Base-by-base conservation (phyloP, 2,329 filamentous ascomycete genomes). In the Cordyceps cicadae region DNA sequence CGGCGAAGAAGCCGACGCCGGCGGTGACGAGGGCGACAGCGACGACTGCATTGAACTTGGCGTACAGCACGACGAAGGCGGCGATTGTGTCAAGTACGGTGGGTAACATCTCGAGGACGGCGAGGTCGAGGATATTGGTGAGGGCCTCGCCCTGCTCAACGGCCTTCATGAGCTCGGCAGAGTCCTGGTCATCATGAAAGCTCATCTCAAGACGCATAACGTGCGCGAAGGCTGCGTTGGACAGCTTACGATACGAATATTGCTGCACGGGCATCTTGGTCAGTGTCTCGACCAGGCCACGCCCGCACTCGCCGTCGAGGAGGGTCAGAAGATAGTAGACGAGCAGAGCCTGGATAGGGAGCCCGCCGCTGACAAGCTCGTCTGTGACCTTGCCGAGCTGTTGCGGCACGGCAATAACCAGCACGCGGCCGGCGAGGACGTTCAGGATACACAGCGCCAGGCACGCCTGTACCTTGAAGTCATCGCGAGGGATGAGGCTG, bases 201-300 rank as follows among this genome's bases (percentile, higher is more conserved):
- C 89, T 85, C 74, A 87, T 87, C 0, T 85, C 87, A 0, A 89
- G 76, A n/a, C 75, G 77, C 79, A 90, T 85, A 39, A 90, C 79
- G 62, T 90, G 86, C 61, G 80, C 77, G 68, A 88, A 90, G 0
- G 86, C 82, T 2, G 83, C 78, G 1, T 55, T 55, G 24, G 53
- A 55, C 24, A 55, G 29, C 8, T 55, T 34, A 2, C 46, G 32
- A 2, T 34, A 84, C 2, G 72, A 72, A 17, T 70, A 74, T 41
- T 74, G 71, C 65, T 68, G 67, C 12, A 74, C 72, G 0, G 72
- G 71, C 0, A 73, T 71, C 49, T 72, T 73, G 53, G 67, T 67
- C 21, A 74, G 41, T 0, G 51, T 43, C 26, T 68, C 54, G 2
- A 73, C 45, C 0, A 70, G 14, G 32, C 19, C 29, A 12, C 29